phyloP scores from a whole-genome alignment of 805 yeast genomes.

The Saccharomycopsis guyanensis region DNA sequence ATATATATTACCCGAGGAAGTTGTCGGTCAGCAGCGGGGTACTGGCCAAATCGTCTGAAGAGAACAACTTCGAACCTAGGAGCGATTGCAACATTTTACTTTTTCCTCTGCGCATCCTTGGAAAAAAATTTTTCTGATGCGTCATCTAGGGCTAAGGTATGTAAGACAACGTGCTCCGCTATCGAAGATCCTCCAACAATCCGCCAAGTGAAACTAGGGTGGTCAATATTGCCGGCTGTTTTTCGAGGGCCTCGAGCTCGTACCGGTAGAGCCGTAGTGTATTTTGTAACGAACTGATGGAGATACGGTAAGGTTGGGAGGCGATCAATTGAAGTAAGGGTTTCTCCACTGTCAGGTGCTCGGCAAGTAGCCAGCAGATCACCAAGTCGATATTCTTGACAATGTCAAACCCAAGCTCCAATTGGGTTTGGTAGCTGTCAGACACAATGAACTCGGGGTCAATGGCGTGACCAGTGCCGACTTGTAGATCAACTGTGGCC shows the following conservation, averaged over 20 bases:
- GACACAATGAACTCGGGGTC: constrained; percentile 1
- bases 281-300: not conserved
- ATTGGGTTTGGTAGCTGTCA: not conserved
- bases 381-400: constrained; percentile 3
- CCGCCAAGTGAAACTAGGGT: not conserved
- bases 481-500: not conserved
- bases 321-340: not conserved
- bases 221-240: not conserved
- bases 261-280: not conserved
- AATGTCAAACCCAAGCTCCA: constrained; percentile 2
- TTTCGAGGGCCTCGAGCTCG: constrained; percentile 1
- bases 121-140: not conserved
- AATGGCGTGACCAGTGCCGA: not conserved
- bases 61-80: too few relatives aligned
- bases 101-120: not conserved
- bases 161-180: too few relatives aligned
- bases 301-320: not conserved
- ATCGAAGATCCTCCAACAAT: not conserved
- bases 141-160: too few relatives aligned
- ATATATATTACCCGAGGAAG: too few relatives aligned
- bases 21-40: too few relatives aligned
- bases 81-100: not conserved
- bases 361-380: constrained; percentile 4
- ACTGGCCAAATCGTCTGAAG: too few relatives aligned
- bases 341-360: not conserved